These are phyloP conservation scores for Sungouiella blattae DNA, from an alignment of 805 yeast species.

Conservation along the genomic window DNA sequence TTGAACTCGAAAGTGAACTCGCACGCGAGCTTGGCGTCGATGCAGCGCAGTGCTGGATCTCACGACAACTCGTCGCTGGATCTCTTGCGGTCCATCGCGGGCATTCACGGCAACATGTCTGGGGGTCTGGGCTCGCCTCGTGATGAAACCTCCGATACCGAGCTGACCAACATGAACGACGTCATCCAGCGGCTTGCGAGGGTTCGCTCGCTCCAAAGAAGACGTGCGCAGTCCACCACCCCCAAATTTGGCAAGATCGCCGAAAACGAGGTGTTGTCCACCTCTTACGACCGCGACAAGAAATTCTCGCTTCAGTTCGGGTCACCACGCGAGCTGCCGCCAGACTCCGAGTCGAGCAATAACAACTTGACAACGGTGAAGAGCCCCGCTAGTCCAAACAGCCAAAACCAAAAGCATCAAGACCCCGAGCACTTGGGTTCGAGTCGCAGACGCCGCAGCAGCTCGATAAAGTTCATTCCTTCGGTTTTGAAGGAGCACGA, in stretches of 20 bases:
- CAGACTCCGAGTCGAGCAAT: slow-evolving; percentile 15
- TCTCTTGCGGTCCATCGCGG: slow-evolving; percentile 8
- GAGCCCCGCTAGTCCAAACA: no score
- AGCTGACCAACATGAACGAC: slow-evolving; percentile 13
- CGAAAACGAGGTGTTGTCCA: slow-evolving; percentile 1
- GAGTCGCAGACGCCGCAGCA: slow-evolving; percentile 15
- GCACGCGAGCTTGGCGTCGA: slow-evolving; percentile 29
- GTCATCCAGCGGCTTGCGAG: slow-evolving; percentile 14
- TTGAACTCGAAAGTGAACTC: slow-evolving; percentile 40
- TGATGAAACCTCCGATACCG: slow-evolving; percentile 11
- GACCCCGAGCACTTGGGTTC: neutral
- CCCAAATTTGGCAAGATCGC: slow-evolving; percentile 16
- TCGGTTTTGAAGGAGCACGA: slow-evolving; percentile 14
- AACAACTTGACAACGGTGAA: no score
- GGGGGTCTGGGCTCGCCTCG: slow-evolving; percentile 14
- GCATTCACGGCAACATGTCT: neutral
- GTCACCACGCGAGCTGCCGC: slow-evolving; percentile 6
- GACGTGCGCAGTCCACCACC: slow-evolving; percentile 11
- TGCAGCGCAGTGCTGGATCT: slow-evolving; percentile 14
- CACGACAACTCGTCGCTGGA: slow-evolving; percentile 24
- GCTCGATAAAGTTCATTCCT: slow-evolving; percentile 31
- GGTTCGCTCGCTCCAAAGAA: slow-evolving; percentile 16
- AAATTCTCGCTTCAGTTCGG: slow-evolving; percentile 1
- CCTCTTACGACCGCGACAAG: neutral
- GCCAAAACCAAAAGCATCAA: neutral